Evolutionary conservation across 75 land plant genomes (phyloP), one percentile per base, ranked within the genome.

Genomic region (Azolla pinnata): DNA sequence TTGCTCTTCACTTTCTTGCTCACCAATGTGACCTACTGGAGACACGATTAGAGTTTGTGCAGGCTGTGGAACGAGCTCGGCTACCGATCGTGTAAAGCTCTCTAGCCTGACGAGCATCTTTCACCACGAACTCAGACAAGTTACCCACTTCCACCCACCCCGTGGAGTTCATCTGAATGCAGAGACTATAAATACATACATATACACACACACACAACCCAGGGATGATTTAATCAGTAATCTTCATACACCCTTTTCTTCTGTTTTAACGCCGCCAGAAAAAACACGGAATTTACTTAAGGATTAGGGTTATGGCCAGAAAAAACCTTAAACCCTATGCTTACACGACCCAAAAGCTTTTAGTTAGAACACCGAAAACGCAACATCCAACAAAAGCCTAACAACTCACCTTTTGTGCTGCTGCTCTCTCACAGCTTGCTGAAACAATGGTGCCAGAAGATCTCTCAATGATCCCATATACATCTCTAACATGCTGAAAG

Each of bases 11-110:
- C n/a, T 64, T 18, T 12, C 29, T 34, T 31, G 19, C 18, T 55
- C 61, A 86, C 90, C 90, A 83, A 40, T 86, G 90, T 4, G 90
- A 86, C 67, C 90, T 69, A 74, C 90, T 86, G 10, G 90, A 83
- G 2, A 67, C 42, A 19, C 46, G 62, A 57, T 86, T 83, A 9
- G 72, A 64, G 57, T 68, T 78, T 28, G 90, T 86, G 29, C 75
- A 71, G 2, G 81, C 66, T 12, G 90, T 86, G 32, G 90, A 74
- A 56, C 90, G 57, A 29, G 68, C 58, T 19, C 67, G 67, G 31
- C 71, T 74, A 24, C 90, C 90, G 45, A 50, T 57, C 26, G 28
- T 27, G 45, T 83, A 83, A 54, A 75, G 57, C 30, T 57, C 65
- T 7, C 60, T 67, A 20, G 83, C 87, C 64, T 86, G 71, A 28